Evolutionary conservation across 495 filamentous ascomycete species (phyloP), one percentile per base, ranked within the genome.

Genomic region (Pyrenula aspistea): DNA sequence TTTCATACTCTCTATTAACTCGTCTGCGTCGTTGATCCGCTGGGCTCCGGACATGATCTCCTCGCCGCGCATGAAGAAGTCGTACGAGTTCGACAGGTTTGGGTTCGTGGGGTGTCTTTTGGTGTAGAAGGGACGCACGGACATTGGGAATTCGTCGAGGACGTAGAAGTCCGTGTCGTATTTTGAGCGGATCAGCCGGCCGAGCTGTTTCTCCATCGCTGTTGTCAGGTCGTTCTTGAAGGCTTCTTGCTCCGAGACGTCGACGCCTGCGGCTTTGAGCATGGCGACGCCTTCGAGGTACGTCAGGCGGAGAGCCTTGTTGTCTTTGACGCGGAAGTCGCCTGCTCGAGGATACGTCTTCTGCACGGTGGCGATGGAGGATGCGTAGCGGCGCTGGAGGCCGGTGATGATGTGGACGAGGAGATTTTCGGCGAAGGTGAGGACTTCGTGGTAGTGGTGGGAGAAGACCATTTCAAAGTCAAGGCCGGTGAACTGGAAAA

Each of bases 391-490:
- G 61, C 78, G 76, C 68, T 87, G 74, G 21, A 93, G 77, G 42
- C 85, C 81, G 31, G 81, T 81, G 77, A 98, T 92, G 63, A 98
- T 95, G 71, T 87, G 80, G 59, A 96, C 81, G 63, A 98, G 83
- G 15, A 94, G 86, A 58, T 84, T 73, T 67, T 96, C 93, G 22
- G 95, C 80, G 61, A 87, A 83, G 22, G 83, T 70, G 22, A 89
- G 71, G 42, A 94, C 90, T 68, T 98, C 93, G 67, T 87, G 82
- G 73, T 96, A 97, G 71, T 90, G 80, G 56, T 88, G 73, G 55
- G 86, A 80, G 69, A 96, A 95, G 36, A 90, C 90, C 87, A 95
- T 96, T 67, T 97, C 93, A 64, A 96, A 75, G 88, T 98, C 93
- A 58, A 98, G 87, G 69, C 93, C 93, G 49, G 88, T 89, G 72